Base-by-base conservation (phyloP, 306 rosid species). In the Quercus alba region DNA sequence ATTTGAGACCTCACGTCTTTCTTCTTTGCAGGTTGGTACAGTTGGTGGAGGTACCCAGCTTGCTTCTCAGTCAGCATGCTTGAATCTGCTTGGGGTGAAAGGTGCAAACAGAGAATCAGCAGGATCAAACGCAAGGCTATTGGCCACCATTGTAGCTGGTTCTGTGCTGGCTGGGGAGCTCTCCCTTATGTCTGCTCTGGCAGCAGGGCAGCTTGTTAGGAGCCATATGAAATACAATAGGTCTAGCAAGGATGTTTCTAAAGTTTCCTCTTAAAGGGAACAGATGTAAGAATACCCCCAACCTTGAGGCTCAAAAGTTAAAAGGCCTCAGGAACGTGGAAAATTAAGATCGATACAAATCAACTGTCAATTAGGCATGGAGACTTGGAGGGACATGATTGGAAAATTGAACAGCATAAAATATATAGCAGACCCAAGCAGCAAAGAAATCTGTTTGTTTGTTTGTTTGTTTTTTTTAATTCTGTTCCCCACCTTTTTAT, bases 11-110 rank as follows among this genome's bases (percentile, higher is more conserved):
- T 17, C 69, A 38, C 77, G 61, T 13, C 18, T 46, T 72, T 21
- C 69, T 26, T 55, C 68, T 77, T 15, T 73, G 67, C 85, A 91
- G 98, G 98, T 95, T 38, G 99, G 99, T 4, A 95, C 99, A 0
- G 96, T 95, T 21, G 99, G 99, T 77, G 99, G 99, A 51, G 99
- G 99, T 5, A 95, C 99, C n/a, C 97, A 95, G 54, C 91, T 95
- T 1, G 95, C 98, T 14, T 93, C 99, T 3, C 99, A 95, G 44
- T 87, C 99, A 6, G 99, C 99, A 0, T 95, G 99, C 80, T 84
- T 95, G 61, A 95, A 93, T 81, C 77, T 93, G 62, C 94, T 95
- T 3, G 99, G 99, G 0, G 96, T 91, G 23, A 95, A 89, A 87
- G 99, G 99, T 30, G 99, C 98, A 0, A 84, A 88, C 88, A 84